Conservation (phyloP, 768 basidiomycete species). For the Phanerochaete carnosa region DNA sequence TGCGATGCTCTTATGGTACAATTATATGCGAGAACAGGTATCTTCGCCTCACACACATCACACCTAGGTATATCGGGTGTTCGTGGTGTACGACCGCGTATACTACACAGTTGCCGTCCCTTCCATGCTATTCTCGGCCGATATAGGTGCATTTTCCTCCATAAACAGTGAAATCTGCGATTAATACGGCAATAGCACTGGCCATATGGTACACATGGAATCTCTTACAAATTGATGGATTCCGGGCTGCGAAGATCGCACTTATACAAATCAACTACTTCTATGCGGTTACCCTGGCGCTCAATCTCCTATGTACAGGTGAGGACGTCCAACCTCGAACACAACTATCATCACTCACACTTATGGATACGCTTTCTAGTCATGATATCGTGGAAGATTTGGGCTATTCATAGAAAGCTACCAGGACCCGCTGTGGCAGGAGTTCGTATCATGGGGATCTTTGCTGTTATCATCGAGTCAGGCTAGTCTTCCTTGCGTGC, state of each 20-base stretch:
- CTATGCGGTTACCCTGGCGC: constrained; percentile 21
- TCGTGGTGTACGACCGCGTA: constrained; percentile 23
- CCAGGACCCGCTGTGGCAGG: constrained; percentile 4
- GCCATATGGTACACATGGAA: no score
- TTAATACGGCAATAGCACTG: no score
- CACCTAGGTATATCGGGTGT: constrained; percentile 28
- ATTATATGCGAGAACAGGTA: not conserved
- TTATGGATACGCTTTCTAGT: constrained; percentile 5
- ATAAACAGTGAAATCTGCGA: no score
- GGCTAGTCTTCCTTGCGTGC: constrained; percentile 3
- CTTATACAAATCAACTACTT: constrained; percentile 22
- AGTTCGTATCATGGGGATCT: constrained; percentile 8
- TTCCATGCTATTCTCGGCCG: constrained; percentile 22
- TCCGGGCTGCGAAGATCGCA: no score
- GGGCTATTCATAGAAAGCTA: constrained; percentile 18
- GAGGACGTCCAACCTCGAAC: constrained; percentile 7
- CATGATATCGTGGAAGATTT: constrained; percentile 24
- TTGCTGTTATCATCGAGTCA: constrained; percentile 20
- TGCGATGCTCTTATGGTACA: constrained; percentile 12
- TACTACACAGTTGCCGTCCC: constrained; percentile 15
- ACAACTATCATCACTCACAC: no score
- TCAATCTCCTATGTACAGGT: constrained; percentile 27
- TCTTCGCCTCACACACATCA: not conserved
- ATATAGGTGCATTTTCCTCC: constrained; percentile 21
- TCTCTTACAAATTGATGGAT: no score